Conservation (phyloP, 2,329 filamentous ascomycete species). For the Alternaria hordeiaustralica region DNA sequence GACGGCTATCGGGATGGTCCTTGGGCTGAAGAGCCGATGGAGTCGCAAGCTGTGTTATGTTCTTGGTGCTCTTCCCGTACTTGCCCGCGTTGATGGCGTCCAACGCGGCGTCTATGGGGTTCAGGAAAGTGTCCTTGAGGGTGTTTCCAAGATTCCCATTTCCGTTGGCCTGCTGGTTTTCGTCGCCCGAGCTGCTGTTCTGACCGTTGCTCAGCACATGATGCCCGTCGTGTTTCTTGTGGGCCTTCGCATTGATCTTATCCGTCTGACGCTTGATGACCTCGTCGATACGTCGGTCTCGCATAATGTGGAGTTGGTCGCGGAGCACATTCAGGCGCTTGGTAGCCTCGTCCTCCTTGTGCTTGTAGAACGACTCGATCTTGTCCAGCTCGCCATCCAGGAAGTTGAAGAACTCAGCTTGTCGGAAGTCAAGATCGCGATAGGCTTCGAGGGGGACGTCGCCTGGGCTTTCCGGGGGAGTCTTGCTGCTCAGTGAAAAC, state of each 20-base stretch:
- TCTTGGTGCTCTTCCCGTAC: slow-evolving; percentile 63
- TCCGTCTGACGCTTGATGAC: slow-evolving; percentile 58
- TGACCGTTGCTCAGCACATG: slow-evolving; percentile 23
- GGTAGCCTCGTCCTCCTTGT: slow-evolving; percentile 85
- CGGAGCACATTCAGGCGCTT: slow-evolving; percentile 73
- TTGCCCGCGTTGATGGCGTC: slow-evolving; percentile 50
- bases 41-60: slow-evolving; percentile 47
- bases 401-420: slow-evolving; percentile 87
- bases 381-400: slow-evolving; percentile 87
- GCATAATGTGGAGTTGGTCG: slow-evolving; percentile 91
- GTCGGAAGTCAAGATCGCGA: slow-evolving; percentile 71
- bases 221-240: slow-evolving; percentile 25
- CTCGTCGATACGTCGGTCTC: slow-evolving; percentile 80
- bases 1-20: slow-evolving; percentile 39
- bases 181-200: slow-evolving; percentile 30
- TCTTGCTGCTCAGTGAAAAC: slow-evolving; percentile 52
- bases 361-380: slow-evolving; percentile 86
- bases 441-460: slow-evolving; percentile 63
- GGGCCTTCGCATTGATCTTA: slow-evolving; percentile 40
- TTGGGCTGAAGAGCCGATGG: slow-evolving; percentile 51
- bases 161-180: slow-evolving; percentile 21
- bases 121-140: slow-evolving; percentile 31
- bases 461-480: slow-evolving; percentile 45
- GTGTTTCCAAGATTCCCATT: slow-evolving; percentile 12
- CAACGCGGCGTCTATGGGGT: slow-evolving; percentile 53